Base-by-base conservation (phyloP, 2,329 filamentous ascomycete species). In the Paecilomyces sp. region DNA sequence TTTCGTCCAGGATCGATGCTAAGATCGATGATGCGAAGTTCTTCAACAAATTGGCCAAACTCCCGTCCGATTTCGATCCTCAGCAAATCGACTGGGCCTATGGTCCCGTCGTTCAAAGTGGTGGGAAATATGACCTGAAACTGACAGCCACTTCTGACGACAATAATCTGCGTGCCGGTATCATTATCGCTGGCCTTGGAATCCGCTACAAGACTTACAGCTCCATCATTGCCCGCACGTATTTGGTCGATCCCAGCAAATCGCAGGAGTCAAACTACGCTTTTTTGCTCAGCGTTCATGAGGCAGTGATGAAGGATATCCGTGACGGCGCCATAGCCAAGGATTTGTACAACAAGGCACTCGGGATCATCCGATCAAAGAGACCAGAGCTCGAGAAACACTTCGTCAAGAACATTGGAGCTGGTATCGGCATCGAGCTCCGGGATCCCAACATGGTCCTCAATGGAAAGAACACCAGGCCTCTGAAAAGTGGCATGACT, bases 161-260 rank as follows among this genome's bases (percentile, higher is more conserved):
- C 68, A 92, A 91, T 62, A 86, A 86, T 64, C 82, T 99, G 22
- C 91, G 97, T 72, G 88, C 93, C 0, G 95, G 94, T 47, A 91
- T 97, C 67, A 99, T 99, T 68, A 86, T 99, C 66, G 90, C 92
- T 6, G 91, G 90, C 1, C 86, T 99, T 76, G 94, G 94, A 57
- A 83, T 99, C 63, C 86, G 94, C 65, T 99, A 99, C 79, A 94
- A 94, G 77, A 95, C 92, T 1, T 99, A 99, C 76, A 92, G 90
- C 72, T 96, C 92, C 2, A 85, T 92, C 61, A 91, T 99, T 66
- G 92, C 90, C 12, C 88, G 94, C 65, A 97, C 95, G 7, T 99
- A 96, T 74, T 83, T 99, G 62, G 93, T 99, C 54, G 95, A 97
- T 68, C 95, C 95, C 15, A 97, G 94, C 78, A 97, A 97, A 76